Base-by-base conservation (phyloP, 257 asterid species). In the Gentiana macrophylla region DNA sequence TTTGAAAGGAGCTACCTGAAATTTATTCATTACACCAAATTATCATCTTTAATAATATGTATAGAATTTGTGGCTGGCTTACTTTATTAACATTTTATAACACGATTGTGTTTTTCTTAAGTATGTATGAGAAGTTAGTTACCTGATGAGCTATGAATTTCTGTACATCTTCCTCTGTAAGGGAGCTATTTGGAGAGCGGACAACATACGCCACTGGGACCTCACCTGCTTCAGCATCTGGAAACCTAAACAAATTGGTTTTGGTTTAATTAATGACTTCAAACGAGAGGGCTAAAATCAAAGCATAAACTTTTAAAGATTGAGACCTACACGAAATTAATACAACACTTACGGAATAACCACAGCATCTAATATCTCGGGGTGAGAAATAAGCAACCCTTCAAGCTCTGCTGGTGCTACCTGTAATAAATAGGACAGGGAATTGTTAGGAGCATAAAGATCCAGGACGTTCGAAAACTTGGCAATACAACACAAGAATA, bases 361-460 rank as follows among this genome's bases (percentile, higher is more conserved):
- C 60, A 84, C 98, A 55, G 95, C 97, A 72, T 92, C 98, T 52
- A 75, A 53, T 71, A 92, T 92, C 82, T 85, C 89, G 2, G 90
- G 91, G 70, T 92, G 97, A 62, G 97, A 83, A 68, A 92, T 72
- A 33, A 92, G 95, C 61, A 92, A 74, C 52, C 94, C 24, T 97
- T 92, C 98, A 32, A 92, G 95, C 80, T 92, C 98, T 0, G 98
- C 98, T 52, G 98, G 98, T 65, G 98, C 97, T 55, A 92, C 94
- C 98, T 92, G 72, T 57, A 41, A 70, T 57, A 41, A 70, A 61
- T 50, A 45, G 49, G 35, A 6, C 47, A 24, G 24, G 24, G 24
- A 24, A 24, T 24, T 24, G 24, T 24, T 24, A 24, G 24, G 24
- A 24, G 24, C 24, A 24, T 24, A 24, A 24, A 24, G 24, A 24